Percentiles rank a stretch among this genome's conserved stretches.
These are phyloP conservation scores for Sarocladium strictum DNA, from an alignment of 2,329 filamentous ascomycete species.

Conservation along the genomic window DNA sequence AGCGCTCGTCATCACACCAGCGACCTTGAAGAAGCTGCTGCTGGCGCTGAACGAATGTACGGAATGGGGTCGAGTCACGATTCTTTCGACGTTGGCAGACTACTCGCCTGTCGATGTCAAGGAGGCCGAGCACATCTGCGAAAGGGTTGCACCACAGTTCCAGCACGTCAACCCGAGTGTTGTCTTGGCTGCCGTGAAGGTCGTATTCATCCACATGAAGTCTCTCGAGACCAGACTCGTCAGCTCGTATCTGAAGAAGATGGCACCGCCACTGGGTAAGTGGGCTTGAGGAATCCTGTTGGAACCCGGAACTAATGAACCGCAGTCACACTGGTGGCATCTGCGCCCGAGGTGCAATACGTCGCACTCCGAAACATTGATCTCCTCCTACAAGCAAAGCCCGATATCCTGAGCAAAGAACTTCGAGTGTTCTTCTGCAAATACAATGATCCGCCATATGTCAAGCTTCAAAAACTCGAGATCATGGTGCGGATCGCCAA, in stretches of 20 bases:
- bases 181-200: conserved; percentile 94
- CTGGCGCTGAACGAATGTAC: conserved; percentile 98
- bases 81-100: conserved; percentile 81
- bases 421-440: conserved; percentile 99
- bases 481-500: conserved; percentile 99
- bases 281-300: conserved; percentile 11
- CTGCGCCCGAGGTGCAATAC: conserved; percentile 94
- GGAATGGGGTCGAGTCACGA: conserved; percentile 95
- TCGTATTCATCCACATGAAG: conserved; percentile 95
- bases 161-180: conserved; percentile 98
- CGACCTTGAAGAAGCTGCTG: conserved; percentile 87
- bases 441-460: conserved; percentile 96
- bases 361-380: conserved; percentile 96
- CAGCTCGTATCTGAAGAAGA: conserved; percentile 90
- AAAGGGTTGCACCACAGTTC: conserved; percentile 92
- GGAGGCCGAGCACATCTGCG: conserved; percentile 96
- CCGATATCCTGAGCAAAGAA: conserved; percentile 95
- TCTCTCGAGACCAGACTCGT: conserved; percentile 71
- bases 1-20: conserved; percentile 75
- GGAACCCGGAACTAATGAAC: conserved; percentile 2
- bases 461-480: conserved; percentile 95
- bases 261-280: conserved; percentile 88
- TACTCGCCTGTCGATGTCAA: conserved; percentile 85
- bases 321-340: conserved; percentile 87
- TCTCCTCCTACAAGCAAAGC: conserved; percentile 88